Percentiles rank a stretch among this genome's conserved stretches.
Conservation (phyloP, 2,329 filamentous ascomycete genomes). For the Ophiognomonia clavigignenti-juglandacearum region DNA sequence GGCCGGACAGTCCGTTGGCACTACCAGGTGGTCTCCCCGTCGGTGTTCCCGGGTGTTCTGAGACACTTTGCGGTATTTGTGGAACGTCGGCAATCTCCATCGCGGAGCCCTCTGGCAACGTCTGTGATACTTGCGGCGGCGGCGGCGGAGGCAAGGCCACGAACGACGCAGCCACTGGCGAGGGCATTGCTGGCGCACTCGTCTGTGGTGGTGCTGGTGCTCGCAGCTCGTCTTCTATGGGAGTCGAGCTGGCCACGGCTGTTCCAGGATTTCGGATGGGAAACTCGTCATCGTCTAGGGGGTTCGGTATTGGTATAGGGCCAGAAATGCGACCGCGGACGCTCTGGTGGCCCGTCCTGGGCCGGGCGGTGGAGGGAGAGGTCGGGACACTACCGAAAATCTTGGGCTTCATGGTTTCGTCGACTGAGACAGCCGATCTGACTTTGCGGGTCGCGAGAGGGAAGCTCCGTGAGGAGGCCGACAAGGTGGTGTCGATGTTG, state of each 20-base stretch:
- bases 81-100: constrained; percentile 17
- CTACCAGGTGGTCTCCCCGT: constrained; percentile 18
- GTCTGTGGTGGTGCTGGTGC: constrained; percentile 18
- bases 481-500: constrained; percentile 3
- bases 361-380: constrained; percentile 32
- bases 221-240: constrained; percentile 16
- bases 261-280: constrained; percentile 42
- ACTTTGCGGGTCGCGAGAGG: constrained; percentile 3
- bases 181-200: constrained; percentile 3
- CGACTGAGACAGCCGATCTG: neutral
- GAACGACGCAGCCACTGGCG: constrained; percentile 9
- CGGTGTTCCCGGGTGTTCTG: constrained; percentile 21
- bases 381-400: constrained; percentile 10
- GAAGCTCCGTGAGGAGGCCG: constrained; percentile 4
- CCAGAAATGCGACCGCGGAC: constrained; percentile 58
- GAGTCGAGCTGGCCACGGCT: constrained; percentile 29
- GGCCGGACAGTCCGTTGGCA: constrained; percentile 9
- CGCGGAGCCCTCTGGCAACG: constrained; percentile 1
- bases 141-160: neutral
- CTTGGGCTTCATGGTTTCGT: constrained; percentile 14
- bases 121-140: constrained; percentile 2
- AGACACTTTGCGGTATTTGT: constrained; percentile 17
- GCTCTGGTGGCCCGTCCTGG: constrained; percentile 36
- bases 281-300: constrained; percentile 49
- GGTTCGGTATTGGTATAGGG: constrained; percentile 51